phyloP scores from a whole-genome alignment of 345 rosid species.

The Anastatica hierochuntica region DNA sequence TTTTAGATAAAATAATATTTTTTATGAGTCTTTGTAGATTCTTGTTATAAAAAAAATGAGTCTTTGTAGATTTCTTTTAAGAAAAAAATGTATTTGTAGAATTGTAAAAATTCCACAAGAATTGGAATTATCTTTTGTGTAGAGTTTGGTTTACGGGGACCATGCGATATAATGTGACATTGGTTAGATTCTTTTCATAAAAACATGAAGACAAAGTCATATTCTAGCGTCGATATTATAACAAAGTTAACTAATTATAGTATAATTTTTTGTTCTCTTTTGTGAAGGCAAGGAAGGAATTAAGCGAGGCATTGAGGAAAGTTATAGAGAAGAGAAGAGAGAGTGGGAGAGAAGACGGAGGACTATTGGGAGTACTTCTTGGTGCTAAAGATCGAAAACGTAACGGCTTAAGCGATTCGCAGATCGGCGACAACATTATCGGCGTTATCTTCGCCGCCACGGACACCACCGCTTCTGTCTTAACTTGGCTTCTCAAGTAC shows the following conservation, averaged over 20 bases:
- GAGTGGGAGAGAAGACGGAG: conserved; percentile 37
- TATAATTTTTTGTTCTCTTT: too few relatives aligned
- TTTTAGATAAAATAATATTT: not conserved
- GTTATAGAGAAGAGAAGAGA: conserved; percentile 57
- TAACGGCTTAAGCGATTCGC: conserved; percentile 52
- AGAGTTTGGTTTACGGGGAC: conserved; percentile 1
- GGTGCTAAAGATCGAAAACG: conserved; percentile 37
- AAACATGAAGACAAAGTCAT: conserved; percentile 11
- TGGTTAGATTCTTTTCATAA: conserved; percentile 22
- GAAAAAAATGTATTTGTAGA: not conserved
- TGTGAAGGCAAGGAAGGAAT: conserved; percentile 57
- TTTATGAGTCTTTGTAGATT: too few relatives aligned
- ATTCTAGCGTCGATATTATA: not conserved
- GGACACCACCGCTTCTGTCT: conserved; percentile 84
- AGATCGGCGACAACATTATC: conserved; percentile 82
- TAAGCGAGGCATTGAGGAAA: conserved; percentile 43
- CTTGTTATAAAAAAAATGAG: too few relatives aligned
- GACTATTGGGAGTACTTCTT: conserved; percentile 53
- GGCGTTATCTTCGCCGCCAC: conserved; percentile 94
- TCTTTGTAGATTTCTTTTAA: too few relatives aligned
- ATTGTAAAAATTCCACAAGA: not conserved
- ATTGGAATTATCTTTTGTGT: too few relatives aligned
- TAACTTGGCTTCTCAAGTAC: conserved; percentile 85
- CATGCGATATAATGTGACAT: conserved; percentile 13
- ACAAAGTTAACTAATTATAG: too few relatives aligned